A percentile compares a stretch with the other conserved stretches of the same genome.
Conservation (phyloP, 176 grass and related monocot genomes). For the Oryza punctata region DNA sequence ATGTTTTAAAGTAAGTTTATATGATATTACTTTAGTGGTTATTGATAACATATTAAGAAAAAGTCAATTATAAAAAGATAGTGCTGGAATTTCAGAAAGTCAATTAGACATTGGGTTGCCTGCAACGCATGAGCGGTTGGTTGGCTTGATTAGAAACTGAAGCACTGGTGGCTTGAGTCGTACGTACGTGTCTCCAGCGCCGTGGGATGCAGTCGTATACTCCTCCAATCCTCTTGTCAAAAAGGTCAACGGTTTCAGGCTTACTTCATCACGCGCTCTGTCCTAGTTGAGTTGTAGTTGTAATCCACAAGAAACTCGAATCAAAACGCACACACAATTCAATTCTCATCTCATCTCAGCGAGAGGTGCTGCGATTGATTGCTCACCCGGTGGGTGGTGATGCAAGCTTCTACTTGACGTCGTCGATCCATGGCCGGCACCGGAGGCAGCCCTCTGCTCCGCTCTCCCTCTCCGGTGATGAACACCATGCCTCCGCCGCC, state of each 20-base stretch:
- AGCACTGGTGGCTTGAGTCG: not conserved
- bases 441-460: conserved; percentile 35
- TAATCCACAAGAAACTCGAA: not conserved
- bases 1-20: too few relatives aligned
- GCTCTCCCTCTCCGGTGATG: conserved; percentile 30
- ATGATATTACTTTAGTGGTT: too few relatives aligned
- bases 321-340: too few relatives aligned
- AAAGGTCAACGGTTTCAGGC: not conserved
- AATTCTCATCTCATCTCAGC: not conserved
- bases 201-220: too few relatives aligned
- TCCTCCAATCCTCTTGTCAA: not conserved
- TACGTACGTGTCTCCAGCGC: not conserved
- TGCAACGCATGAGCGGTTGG: too few relatives aligned
- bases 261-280: not conserved
- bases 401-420: not conserved
- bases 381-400: too few relatives aligned
- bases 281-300: not conserved
- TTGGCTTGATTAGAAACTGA: not conserved
- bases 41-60: too few relatives aligned
- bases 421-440: conserved; percentile 25
- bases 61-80: too few relatives aligned
- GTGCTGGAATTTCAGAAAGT: too few relatives aligned
- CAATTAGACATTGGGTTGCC: too few relatives aligned
- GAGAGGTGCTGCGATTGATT: too few relatives aligned
- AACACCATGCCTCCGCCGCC: not conserved